These are phyloP conservation scores for Candida ortonii DNA, from an alignment of 805 yeast species.

Conservation along the genomic window DNA sequence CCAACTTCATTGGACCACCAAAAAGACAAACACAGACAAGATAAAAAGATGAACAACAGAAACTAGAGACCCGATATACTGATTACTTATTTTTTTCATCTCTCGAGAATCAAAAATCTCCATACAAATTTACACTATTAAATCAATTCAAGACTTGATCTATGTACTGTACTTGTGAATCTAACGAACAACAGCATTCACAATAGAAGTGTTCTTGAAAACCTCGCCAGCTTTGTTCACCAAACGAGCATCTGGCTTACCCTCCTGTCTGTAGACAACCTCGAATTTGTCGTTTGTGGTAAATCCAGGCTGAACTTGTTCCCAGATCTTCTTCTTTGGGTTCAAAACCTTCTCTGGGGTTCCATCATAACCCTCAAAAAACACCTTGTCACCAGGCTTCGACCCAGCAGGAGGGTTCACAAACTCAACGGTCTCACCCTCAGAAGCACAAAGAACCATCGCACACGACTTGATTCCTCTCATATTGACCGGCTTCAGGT, in stretches of 20 bases:
- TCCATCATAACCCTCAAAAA: slow-evolving; percentile 87
- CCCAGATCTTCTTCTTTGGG: slow-evolving; percentile 99
- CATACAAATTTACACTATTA: neutral
- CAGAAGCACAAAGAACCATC: slow-evolving; percentile 94
- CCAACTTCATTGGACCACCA: slow-evolving; percentile 47
- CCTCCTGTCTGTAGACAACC: slow-evolving; percentile 77
- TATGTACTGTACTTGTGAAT: slow-evolving; percentile 5
- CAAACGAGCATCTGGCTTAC: slow-evolving; percentile 68
- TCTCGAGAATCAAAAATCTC: neutral
- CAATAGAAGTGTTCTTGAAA: slow-evolving; percentile 70
- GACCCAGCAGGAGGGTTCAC: slow-evolving; percentile 93
- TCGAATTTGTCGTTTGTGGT: slow-evolving; percentile 72
- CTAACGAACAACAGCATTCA: slow-evolving; percentile 77
- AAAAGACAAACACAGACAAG: neutral
- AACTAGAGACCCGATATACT: neutral
- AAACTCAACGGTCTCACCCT: slow-evolving; percentile 77
- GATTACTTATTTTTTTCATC: neutral
- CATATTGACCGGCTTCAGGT: slow-evolving; percentile 97
- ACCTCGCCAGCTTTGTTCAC: slow-evolving; percentile 77
- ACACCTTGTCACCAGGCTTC: slow-evolving; percentile 93
- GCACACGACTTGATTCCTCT: slow-evolving; percentile 94
- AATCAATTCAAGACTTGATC: neutral
- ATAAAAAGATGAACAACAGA: neutral
- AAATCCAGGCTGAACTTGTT: slow-evolving; percentile 88
- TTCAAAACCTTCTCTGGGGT: slow-evolving; percentile 88